Evolutionary conservation across 2,329 filamentous ascomycete species (phyloP).

Genomic region (Paraphaeosphaeria minitans): DNA sequence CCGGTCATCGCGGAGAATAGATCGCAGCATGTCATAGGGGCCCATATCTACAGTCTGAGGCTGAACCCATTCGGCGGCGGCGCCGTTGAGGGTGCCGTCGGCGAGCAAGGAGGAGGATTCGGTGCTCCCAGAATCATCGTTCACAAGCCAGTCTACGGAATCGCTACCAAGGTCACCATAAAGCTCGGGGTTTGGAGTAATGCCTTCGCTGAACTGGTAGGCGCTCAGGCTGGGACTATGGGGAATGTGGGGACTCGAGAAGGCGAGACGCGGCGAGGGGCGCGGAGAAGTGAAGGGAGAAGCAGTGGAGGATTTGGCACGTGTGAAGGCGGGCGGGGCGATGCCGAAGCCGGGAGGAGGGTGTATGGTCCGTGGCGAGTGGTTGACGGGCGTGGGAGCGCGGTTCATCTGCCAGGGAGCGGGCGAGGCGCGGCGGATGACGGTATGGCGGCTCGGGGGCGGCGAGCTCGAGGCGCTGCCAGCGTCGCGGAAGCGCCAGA

Average conservation of each 20-base stretch:
- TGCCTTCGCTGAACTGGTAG: slow-evolving; percentile 86
- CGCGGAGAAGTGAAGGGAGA: slow-evolving; percentile 95
- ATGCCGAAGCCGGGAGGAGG: slow-evolving; percentile 77
- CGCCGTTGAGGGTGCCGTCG: slow-evolving; percentile 74
- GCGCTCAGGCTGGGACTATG: slow-evolving; percentile 93
- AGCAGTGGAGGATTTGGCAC: slow-evolving; percentile 75
- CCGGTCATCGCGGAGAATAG: slow-evolving; percentile 85
- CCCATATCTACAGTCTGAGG: slow-evolving; percentile 85
- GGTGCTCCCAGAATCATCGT: slow-evolving; percentile 81
- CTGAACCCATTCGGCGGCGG: slow-evolving; percentile 77
- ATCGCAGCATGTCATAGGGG: slow-evolving; percentile 95
- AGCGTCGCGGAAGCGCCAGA: slow-evolving; percentile 81
- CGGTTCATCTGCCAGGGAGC: slow-evolving; percentile 86
- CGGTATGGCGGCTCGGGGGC: slow-evolving; percentile 83
- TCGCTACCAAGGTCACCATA: slow-evolving; percentile 92
- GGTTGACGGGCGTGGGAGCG: slow-evolving; percentile 76
- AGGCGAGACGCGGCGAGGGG: slow-evolving; percentile 86
- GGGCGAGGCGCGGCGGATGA: slow-evolving; percentile 87
- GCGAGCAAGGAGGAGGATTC: slow-evolving; percentile 74
- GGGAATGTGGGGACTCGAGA: slow-evolving; percentile 87
- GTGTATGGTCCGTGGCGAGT: slow-evolving; percentile 80
- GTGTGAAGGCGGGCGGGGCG: slow-evolving; percentile 75
- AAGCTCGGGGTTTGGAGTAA: slow-evolving; percentile 77
- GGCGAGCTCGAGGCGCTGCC: slow-evolving; percentile 71
- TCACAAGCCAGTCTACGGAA: slow-evolving; percentile 95